Evolutionary conservation across 768 basidiomycete species (phyloP).

Genomic region (Termitomyces sp.): DNA sequence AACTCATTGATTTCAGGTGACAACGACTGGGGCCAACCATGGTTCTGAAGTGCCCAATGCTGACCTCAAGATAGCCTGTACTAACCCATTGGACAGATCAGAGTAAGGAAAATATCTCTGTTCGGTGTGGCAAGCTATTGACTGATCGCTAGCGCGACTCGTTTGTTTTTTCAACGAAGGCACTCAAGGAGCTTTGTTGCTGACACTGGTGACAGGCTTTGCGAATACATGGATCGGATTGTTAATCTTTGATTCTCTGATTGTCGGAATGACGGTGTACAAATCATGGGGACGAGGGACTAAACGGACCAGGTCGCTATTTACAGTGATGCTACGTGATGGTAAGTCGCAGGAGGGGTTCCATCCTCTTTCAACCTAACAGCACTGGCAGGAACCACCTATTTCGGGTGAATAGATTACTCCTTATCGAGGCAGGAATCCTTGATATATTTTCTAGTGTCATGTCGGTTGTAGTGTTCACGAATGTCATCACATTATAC

Average conservation of each 20-base stretch:
- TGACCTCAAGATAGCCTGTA: neutral
- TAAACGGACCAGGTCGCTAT: constrained; percentile 16
- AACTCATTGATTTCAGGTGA: neutral
- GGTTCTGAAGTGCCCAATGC: neutral
- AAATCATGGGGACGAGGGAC: constrained; percentile 24
- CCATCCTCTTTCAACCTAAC: neutral
- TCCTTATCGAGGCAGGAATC: neutral
- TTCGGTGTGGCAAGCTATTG: neutral
- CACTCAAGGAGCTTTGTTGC: neutral
- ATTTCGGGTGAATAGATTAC: constrained; percentile 28
- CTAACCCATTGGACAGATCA: neutral
- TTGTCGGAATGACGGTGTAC: constrained; percentile 34
- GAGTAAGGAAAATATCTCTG: neutral
- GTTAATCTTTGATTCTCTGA: constrained; percentile 32
- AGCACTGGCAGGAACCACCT: constrained; percentile 23
- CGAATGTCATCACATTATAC: constrained; percentile 18
- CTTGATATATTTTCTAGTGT: constrained; percentile 7
- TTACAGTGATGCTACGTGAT: constrained; percentile 32
- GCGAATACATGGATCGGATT: constrained; percentile 33
- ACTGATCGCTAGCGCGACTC: constrained; percentile 9
- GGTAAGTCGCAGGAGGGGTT: constrained; percentile 19
- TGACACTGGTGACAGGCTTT: constrained; percentile 18
- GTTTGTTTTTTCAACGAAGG: constrained; percentile 3
- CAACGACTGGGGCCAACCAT: neutral
- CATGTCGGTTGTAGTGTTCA: constrained; percentile 15